Base-by-base conservation (phyloP, 129 eudicot species). In the Smallanthus sonchifolius region DNA sequence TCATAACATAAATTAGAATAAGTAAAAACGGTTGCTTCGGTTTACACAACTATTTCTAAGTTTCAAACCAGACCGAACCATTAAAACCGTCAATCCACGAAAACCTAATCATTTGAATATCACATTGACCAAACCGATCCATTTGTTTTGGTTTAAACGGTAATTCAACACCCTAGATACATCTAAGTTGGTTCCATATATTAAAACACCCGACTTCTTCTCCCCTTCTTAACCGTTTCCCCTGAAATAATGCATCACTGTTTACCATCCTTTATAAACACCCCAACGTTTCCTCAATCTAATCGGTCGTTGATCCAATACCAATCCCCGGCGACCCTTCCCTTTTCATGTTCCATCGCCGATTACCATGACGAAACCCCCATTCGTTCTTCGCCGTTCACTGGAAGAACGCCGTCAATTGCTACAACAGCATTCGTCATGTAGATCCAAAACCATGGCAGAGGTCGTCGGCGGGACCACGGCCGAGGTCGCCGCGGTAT, bases 391-490 rank as follows among this genome's bases (percentile, higher is more conserved):
- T 10, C 84, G 79, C 56, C 76, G 73, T n/a, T 47, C 81, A 2
- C 56, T 40, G 24, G 78, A 51, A 37, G 54, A 60, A 10, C 86
- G 91, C 17, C 82, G 84, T 10, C 83, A 69, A 35, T 74, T 78
- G 19, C 11, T 44, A 2, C 76, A 66, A 14, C 49, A 65, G 16
- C 77, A 65, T 51, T 67, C 80, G 0, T 39, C 75, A 10, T 67
- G 78, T 8, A 40, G 38, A 30, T 10, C 67, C 20, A 54, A 43
- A 2, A 43, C 83, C 15, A 51, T 85, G 57, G 96, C 73, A 17
- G 96, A 86, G 84, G 77, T 83, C 17, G 92, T 82, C 20, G 97
- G 97, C 5, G 90, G 87, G 10, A 86, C 97, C 2, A 49, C 96
- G 34, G 97, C 97, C 1, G 97, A 83, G 74, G 84, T 90, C 52